Evolutionary conservation across 345 rosid genomes (phyloP), one percentile per base, ranked within the genome.

Genomic region (Jatropha curcas): DNA sequence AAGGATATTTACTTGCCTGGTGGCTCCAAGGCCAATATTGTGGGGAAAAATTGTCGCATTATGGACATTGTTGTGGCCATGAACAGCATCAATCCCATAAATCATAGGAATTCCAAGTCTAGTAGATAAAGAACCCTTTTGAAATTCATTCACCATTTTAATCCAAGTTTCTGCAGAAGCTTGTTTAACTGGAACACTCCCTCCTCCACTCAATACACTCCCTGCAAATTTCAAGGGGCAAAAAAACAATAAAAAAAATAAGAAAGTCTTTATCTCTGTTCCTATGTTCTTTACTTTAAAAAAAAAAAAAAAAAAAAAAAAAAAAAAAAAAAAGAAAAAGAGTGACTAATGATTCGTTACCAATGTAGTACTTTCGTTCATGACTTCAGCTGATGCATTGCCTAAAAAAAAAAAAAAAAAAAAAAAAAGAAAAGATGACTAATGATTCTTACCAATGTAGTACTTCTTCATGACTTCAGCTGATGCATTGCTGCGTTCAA

Each of bases 121-220:
- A 24, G 90, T 88, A 0, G 97, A 88, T 45, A 93, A 80, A 59
- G 97, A 30, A 9, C 80, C 95, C 43, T 80, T 88, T 70, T 93
- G 98, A 25, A 89, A 64, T 59, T 53, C 82, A 74, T 93, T 91
- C 64, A 93, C 93, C 92, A 86, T 82, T 56, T 89, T 74, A 22
- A 91, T 81, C 98, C 97, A 93, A 46, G 72, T 37, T 72, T 91
- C 79, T 50, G 93, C 85, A 34, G 88, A 74, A 8, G 98, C 97
- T 74, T 85, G 81, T 31, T 74, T 20, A 1, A 81, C 64, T 30
- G 98, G 98, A 13, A 81, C 93, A 68, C 95, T 89, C 65, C 98
- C 98, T 75, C 98, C 98, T 56, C 96, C 98, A 59, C 98, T 93
- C 83, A 93, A 74, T 45, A 93, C 90, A 81, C 98, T 93, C 77